Evolutionary conservation across 805 yeast genomes (phyloP), one percentile per base, ranked within the genome.

Genomic region (Yamadazyma kitorensis): DNA sequence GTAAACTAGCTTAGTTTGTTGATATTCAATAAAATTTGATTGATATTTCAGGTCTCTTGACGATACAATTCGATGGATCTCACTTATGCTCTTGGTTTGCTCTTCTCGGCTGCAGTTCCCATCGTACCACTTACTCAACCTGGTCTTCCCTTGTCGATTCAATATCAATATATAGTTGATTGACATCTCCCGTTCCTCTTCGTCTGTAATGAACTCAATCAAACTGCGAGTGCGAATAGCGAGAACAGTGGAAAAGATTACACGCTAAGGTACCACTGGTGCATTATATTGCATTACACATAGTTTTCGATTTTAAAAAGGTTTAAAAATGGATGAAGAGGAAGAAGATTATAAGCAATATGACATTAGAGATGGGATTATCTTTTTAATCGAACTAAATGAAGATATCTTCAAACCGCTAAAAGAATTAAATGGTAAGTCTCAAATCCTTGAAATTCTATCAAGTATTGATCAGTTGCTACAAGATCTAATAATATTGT

Each of bases 81-180:
- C 86, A 15, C 68, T 64, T 17, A 78, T 76, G 24, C 74, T 40
- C 38, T 54, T 49, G 44, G 49, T 52, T 30, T 64, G 61, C 24
- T 60, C 62, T 24, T 49, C 46, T 4, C 49, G 39, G 4, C 61
- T 55, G 30, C 54, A 54, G 25, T 54, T 43, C 37, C 55, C 56
- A 38, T 57, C 57, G 39, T 52, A 91, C 89, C 94, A 89, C 56
- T 87, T 83, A 6, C 86, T 81, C 11, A 91, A 63, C 40, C 98
- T 74, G 15, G 91, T 78, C 45, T 85, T 85, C n/a, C 98, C 98
- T 61, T 91, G 97, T 39, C 96, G 74, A 55, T 91, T 91, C 55
- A 91, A 80, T 28, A 91, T 82, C 26, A 89, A 60, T 25, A 91
- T 69, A 61, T 77, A 91, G 45, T 86, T 88, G 12, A 89, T 73